Conservation (phyloP, 208 protist species). For the Zelonia costaricensis region DNA sequence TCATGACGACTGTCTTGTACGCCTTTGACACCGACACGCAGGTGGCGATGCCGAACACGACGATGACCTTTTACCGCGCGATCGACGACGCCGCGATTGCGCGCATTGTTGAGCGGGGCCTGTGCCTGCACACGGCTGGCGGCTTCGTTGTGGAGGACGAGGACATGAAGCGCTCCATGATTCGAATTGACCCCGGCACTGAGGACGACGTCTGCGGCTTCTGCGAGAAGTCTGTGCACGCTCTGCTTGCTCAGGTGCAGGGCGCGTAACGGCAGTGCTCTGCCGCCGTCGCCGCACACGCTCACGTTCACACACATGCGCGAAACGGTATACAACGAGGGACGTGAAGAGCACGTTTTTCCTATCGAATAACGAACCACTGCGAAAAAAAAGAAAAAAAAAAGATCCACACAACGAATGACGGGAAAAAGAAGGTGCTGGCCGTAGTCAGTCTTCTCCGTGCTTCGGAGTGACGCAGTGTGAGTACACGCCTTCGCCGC, state of each 20-base stretch:
- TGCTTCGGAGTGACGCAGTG: too few relatives aligned
- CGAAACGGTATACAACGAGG: too few relatives aligned
- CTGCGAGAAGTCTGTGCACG: conserved; percentile 21
- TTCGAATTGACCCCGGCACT: conserved; percentile 49
- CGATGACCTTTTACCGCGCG: conserved; percentile 59
- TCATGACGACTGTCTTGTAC: conserved; percentile 63
- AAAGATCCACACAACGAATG: too few relatives aligned
- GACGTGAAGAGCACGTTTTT: too few relatives aligned
- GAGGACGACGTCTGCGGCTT: conserved; percentile 63
- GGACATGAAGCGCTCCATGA: conserved; percentile 50
- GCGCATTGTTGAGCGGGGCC: conserved; percentile 51
- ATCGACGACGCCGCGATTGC: conserved; percentile 52
- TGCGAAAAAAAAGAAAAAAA: too few relatives aligned
- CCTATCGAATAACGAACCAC: too few relatives aligned
- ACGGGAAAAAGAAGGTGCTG: too few relatives aligned
- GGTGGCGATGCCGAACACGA: conserved; percentile 41
- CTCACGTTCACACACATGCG: too few relatives aligned
- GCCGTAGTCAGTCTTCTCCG: too few relatives aligned
- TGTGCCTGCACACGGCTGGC: conserved; percentile 55
- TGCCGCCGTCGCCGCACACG: background rate
- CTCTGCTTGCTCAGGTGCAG: conserved; percentile 26
- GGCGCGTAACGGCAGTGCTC: background rate
- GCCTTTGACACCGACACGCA: conserved; percentile 32
- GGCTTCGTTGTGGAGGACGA: conserved; percentile 82
- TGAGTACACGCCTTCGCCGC: too few relatives aligned